Evolutionary conservation across 495 filamentous ascomycete genomes (phyloP).

Genomic region (Ramalina peruviana): DNA sequence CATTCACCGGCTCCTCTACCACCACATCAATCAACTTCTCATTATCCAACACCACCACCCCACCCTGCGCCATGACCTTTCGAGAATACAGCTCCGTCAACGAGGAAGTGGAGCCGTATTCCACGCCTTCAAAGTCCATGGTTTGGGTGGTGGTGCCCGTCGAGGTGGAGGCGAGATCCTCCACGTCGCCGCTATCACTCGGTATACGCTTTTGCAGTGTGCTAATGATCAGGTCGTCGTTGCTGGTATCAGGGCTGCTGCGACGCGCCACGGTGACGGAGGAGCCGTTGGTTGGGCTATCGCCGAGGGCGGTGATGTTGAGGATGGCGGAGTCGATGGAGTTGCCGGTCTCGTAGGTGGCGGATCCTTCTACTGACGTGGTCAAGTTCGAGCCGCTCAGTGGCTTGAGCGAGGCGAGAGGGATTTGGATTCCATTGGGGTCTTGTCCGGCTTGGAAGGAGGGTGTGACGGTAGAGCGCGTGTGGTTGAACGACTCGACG

Average conservation of each 20-base stretch:
- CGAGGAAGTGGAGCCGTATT: constrained; percentile 9
- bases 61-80: constrained; percentile 30
- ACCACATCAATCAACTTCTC: constrained; percentile 2
- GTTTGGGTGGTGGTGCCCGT: constrained; percentile 41
- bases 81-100: constrained; percentile 30
- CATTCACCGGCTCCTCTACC: constrained; percentile 8
- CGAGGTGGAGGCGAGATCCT: constrained; percentile 22
- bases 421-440: constrained; percentile 18
- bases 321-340: constrained; percentile 37
- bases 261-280: no score
- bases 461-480: no score
- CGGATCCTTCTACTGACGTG: constrained; percentile 19
- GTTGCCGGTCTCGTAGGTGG: constrained; percentile 33
- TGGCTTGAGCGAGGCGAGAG: neutral
- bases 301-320: constrained; percentile 7
- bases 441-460: no score
- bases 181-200: neutral
- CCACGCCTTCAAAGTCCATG: constrained; percentile 33
- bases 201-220: no score
- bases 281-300: no score
- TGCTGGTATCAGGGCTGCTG: no score
- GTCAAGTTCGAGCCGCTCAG: constrained; percentile 26
- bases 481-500: constrained; percentile 22
- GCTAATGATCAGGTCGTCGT: no score
- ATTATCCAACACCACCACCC: neutral